phyloP scores from a whole-genome alignment of 208 protist species.

The Leptomonas seymouri region DNA sequence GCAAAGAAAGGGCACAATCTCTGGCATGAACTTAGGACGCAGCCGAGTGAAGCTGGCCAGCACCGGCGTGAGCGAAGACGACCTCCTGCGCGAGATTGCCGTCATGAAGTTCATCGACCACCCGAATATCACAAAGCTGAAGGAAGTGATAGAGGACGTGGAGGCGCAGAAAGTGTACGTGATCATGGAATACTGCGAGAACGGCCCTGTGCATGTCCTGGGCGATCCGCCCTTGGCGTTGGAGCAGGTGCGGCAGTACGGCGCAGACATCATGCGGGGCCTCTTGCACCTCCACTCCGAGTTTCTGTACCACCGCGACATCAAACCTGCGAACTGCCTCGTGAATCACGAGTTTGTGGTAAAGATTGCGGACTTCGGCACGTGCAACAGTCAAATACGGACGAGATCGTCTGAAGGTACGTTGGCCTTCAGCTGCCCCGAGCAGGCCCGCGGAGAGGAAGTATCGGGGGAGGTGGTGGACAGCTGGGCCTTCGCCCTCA shows the following conservation, averaged over 20 bases:
- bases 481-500: conserved; percentile 92
- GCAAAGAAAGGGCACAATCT: conserved; percentile 21
- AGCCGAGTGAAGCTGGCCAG: conserved; percentile 21
- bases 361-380: conserved; percentile 91
- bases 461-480: conserved; percentile 78
- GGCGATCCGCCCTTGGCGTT: conserved; percentile 53
- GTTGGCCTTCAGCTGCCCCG: conserved; percentile 82
- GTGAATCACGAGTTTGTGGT: conserved; percentile 65
- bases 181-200: conserved; percentile 94
- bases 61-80: conserved; percentile 45
- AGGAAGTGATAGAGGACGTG: conserved; percentile 96
- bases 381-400: conserved; percentile 60
- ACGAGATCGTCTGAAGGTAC: conserved; percentile 61
- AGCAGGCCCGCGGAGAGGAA: conserved; percentile 55
- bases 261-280: conserved; percentile 58
- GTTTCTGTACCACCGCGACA: conserved; percentile 82
- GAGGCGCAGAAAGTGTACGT: conserved; percentile 90
- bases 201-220: conserved; percentile 75
- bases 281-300: conserved; percentile 81
- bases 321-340: conserved; percentile 87
- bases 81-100: conserved; percentile 93
- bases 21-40: conserved; percentile 20
- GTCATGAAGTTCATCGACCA: conserved; percentile 97
- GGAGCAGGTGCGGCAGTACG: conserved; percentile 58
- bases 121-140: conserved; percentile 94